These are phyloP conservation scores for Phlyctochytrium arcticum DNA, from an alignment of 192 early-diverging fungal species.

Conservation along the genomic window DNA sequence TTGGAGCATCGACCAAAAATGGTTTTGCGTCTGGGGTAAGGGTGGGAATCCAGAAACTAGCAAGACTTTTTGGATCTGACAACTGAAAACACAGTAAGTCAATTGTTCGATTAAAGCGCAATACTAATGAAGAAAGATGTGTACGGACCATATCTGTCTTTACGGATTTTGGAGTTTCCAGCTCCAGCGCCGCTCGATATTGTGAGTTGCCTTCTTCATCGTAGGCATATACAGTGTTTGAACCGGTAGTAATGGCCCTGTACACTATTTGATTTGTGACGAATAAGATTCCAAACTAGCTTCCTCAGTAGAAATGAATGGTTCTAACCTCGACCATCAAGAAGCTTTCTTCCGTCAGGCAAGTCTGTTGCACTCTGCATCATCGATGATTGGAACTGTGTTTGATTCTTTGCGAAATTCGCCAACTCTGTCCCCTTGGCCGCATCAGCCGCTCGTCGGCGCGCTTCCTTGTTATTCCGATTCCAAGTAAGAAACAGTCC, in stretches of 20 bases:
- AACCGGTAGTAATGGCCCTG: conserved; percentile 27
- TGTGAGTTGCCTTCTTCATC: conserved; percentile 19
- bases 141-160: no score
- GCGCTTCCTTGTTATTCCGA: conserved; percentile 24
- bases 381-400: conserved; percentile 26
- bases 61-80: conserved; percentile 32
- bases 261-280: no score
- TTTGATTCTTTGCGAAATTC: conserved; percentile 66
- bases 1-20: conserved; percentile 49
- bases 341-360: conserved; percentile 10
- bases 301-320: no score
- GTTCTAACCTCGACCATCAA: conserved; percentile 23
- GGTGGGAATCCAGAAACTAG: conserved; percentile 75
- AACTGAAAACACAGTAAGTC: no score
- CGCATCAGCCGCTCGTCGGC: conserved; percentile 26
- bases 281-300: no score
- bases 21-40: conserved; percentile 63
- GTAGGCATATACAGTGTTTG: conserved; percentile 22
- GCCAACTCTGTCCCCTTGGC: conserved; percentile 50
- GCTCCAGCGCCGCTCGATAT: no score
- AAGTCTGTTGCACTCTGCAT: conserved; percentile 16
- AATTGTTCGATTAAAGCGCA: no score
- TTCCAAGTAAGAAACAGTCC: background rate
- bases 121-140: no score
- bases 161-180: no score